phyloP scores from a whole-genome alignment of 1,139 yeast species.

The Scheffersomyces cryptocercus region DNA sequence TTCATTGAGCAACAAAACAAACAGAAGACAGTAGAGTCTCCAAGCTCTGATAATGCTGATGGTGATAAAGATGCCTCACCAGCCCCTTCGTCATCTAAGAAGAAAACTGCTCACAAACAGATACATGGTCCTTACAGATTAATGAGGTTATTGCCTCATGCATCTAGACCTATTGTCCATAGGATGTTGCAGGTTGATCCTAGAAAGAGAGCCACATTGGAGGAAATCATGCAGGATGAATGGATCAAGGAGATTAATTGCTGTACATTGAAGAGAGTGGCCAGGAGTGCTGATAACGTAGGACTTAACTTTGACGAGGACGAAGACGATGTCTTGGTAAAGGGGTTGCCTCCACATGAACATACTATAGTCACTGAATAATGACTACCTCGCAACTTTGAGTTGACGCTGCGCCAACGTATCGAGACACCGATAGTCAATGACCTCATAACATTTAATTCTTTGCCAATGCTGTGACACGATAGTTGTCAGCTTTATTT shows the following conservation, averaged over 20 bases:
- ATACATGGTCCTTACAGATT: conserved; percentile 85
- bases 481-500: too few species aligned
- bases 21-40: conserved; percentile 3
- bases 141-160: conserved; percentile 82
- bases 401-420: too few species aligned
- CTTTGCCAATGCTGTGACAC: too few species aligned
- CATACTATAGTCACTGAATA: conserved; percentile 40
- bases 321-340: conserved; percentile 38
- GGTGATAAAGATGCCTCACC: conserved; percentile 12
- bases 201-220: conserved; percentile 63
- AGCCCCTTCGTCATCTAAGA: conserved; percentile 14
- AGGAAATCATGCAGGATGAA: conserved; percentile 64
- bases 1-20: conserved; percentile 24
- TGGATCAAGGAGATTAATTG: conserved; percentile 68
- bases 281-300: conserved; percentile 24
- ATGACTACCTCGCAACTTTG: too few species aligned
- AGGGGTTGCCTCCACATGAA: conserved; percentile 43
- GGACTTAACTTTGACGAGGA: conserved; percentile 37
- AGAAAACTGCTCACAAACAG: conserved; percentile 39
- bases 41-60: not conserved
- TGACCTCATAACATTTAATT: too few species aligned
- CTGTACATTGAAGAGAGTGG: conserved; percentile 37
- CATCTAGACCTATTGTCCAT: conserved; percentile 75
- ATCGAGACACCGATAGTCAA: too few species aligned
- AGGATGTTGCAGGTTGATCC: conserved; percentile 76